phyloP scores from a whole-genome alignment of 2,329 filamentous ascomycete species.

The Trichoderma semiorbis region DNA sequence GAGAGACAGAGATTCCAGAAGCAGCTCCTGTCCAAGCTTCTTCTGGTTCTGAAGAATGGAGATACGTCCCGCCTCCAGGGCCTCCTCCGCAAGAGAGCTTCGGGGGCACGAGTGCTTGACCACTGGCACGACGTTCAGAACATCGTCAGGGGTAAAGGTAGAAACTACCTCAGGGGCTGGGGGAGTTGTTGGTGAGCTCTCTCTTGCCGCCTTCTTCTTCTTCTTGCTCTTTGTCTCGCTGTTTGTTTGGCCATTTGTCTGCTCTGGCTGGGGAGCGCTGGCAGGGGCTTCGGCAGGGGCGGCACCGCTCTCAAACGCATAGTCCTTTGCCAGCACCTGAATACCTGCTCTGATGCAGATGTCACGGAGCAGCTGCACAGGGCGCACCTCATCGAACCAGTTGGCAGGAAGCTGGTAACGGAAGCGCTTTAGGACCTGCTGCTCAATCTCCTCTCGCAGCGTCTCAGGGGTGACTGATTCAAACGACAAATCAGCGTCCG shows the following conservation, averaged over 20 bases:
- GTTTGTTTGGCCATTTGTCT: slow-evolving; percentile 42
- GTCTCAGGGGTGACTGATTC: slow-evolving; percentile 71
- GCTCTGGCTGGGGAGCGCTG: slow-evolving; percentile 27
- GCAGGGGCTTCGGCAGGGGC: slow-evolving; percentile 28
- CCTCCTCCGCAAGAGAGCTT: slow-evolving; percentile 89
- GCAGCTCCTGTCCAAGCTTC: slow-evolving; percentile 90
- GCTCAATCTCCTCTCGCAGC: slow-evolving; percentile 65
- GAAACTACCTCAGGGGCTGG: slow-evolving; percentile 39
- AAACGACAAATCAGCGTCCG: slow-evolving; percentile 78
- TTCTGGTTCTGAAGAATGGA: slow-evolving; percentile 94
- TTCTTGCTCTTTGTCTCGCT: slow-evolving; percentile 50
- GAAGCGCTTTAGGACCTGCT: slow-evolving; percentile 71
- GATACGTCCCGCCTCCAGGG: slow-evolving; percentile 90
- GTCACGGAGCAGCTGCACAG: slow-evolving; percentile 84
- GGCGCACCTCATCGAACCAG: slow-evolving; percentile 67
- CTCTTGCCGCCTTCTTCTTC: slow-evolving; percentile 55
- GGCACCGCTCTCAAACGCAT: slow-evolving; percentile 33
- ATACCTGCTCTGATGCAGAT: slow-evolving; percentile 84
- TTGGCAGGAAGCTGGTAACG: slow-evolving; percentile 66
- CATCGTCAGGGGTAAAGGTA: slow-evolving; percentile 74
- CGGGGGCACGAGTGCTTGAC: slow-evolving; percentile 92
- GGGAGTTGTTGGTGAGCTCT: slow-evolving; percentile 49
- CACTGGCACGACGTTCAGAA: slow-evolving; percentile 89
- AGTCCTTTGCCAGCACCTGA: slow-evolving; percentile 72
- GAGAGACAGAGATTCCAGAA: slow-evolving; percentile 91